Base-by-base conservation (phyloP, 352 stramenopile genomes). In the Globisporangium uncinulatum region DNA sequence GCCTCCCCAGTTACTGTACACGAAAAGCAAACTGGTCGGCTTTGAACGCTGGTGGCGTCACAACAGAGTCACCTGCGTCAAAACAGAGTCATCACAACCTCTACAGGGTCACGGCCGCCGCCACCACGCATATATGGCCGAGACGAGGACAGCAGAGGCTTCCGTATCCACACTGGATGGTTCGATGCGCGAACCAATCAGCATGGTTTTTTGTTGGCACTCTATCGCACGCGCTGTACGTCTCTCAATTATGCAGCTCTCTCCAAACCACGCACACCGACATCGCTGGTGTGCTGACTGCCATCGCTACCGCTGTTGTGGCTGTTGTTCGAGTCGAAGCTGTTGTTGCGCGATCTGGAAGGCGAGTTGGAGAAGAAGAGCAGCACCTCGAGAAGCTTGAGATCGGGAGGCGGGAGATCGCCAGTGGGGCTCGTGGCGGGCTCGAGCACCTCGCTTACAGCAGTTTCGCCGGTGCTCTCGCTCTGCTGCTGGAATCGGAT, bases 321-420 rank as follows among this genome's bases (percentile, higher is more conserved):
- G n/a, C 48, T 31, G 9, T 43, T 17, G 17, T 6, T 54, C 31
- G 48, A 42, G 31, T 43, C 48, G 48, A 31, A 36, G 32, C 48
- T 54, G 48, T 54, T 42, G 19, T 50, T 29, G 8, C 44, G 44
- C 31, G 32, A 42, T 13, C 14, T 17, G 17, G 46, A 20, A 4
- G 46, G 46, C 14, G 46, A 51, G 24, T 51, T 51, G 46, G 46
- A 51, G 46, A 51, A 51, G 51, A 56, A 56, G 29, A 57, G 37
- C 37, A 57, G 20, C 13, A 47, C 17, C 29, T 57, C 51, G 20
- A 57, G 51, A 15, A 57, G 21, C 51, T 49, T 57, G 21, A 47
- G 34, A 1, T 57, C 37, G 15, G 34, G 37, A 8, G 51, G n/a
- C 3, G 51, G 20, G 37, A 57, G 42, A n/a, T 57, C 20, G 31